Base-by-base conservation (phyloP, 2,329 filamentous ascomycete species). In the Hypomyces rosellus region DNA sequence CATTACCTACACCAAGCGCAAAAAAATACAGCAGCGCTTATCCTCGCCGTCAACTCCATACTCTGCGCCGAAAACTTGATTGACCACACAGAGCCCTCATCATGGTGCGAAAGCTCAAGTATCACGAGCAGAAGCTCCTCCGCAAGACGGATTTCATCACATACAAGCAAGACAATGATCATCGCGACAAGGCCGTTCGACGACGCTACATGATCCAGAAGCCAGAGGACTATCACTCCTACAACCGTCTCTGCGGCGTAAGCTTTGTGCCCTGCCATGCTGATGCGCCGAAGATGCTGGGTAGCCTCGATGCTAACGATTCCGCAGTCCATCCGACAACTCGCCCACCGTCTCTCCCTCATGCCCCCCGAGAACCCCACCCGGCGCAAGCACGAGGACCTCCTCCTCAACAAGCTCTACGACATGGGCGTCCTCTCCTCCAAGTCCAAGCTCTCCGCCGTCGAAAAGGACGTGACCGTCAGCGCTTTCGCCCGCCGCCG, bases 81-180 rank as follows among this genome's bases (percentile, higher is more conserved):
- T n/a, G 14, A 39, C 12, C 14, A 3, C 9, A 5, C 12, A 38
- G 36, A 18, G 3, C 14, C 11, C n/a, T 25, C n/a, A 78, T 59
- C 20, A 97, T 97, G 93, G 89, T 95, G 60, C 86, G 93, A 62
- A 90, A 95, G 76, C 83, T 99, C 66, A 97, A 96, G 74, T 82
- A 95, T 72, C 92, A 96, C 73, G 93, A 99, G 83, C 84, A 93
- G 68, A 95, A 93, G 79, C 86, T 97, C 66, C 82, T 97, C 62
- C 92, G 92, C 66, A 81, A 81, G 70, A 90, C 93, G 70, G 91
- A 99, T 74, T 95, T 99, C 72, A 85, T 91, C 67, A 93, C 86
- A 64, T 96, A 92, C 78, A 93, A 93, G 71, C 84, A 84, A 64
- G 91, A 97, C 73, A 81, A 86, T 64, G 78, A 82, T 61, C 93